phyloP scores from a whole-genome alignment of 441 rosid genomes.

The Viola pubescens region DNA sequence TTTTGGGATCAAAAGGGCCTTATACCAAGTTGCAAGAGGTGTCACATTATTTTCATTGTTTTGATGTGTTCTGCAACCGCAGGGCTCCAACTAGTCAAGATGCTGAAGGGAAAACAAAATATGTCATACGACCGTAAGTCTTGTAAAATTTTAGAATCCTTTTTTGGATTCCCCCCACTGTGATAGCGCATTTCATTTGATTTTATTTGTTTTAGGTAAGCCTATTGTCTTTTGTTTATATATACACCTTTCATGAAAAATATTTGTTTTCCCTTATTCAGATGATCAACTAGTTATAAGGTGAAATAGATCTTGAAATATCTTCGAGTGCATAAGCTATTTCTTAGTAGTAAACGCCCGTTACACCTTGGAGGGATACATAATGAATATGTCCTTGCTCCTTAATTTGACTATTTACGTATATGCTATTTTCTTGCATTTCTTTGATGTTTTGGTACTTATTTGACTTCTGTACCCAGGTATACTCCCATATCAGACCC shows the following conservation, averaged over 20 bases:
- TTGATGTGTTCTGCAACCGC: conserved; percentile 24
- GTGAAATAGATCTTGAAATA: background rate
- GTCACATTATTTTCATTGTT: conserved; percentile 9
- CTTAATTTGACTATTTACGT: background rate
- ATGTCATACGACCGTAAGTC: conserved; percentile 88
- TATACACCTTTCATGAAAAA: background rate
- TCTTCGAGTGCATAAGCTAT: background rate
- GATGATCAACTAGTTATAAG: background rate
- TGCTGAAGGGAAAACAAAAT: conserved; percentile 86
- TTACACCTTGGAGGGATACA: background rate
- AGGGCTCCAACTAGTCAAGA: conserved; percentile 82
- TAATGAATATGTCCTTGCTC: background rate
- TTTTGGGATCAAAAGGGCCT: conserved; percentile 8
- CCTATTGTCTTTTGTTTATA: background rate
- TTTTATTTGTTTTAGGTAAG: background rate
- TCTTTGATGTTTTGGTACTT: background rate
- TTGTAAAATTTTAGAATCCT: conserved; percentile 1
- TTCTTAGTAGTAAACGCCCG: background rate
- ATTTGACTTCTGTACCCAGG: conserved; percentile 30
- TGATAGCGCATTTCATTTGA: background rate
- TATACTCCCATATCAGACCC: conserved; percentile 96
- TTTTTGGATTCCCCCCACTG: background rate
- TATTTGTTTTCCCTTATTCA: background rate
- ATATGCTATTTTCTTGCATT: background rate
- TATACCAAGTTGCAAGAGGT: background rate